These are phyloP conservation scores for Thozetella sp. DNA, from an alignment of 495 filamentous ascomycete species.

Conservation along the genomic window DNA sequence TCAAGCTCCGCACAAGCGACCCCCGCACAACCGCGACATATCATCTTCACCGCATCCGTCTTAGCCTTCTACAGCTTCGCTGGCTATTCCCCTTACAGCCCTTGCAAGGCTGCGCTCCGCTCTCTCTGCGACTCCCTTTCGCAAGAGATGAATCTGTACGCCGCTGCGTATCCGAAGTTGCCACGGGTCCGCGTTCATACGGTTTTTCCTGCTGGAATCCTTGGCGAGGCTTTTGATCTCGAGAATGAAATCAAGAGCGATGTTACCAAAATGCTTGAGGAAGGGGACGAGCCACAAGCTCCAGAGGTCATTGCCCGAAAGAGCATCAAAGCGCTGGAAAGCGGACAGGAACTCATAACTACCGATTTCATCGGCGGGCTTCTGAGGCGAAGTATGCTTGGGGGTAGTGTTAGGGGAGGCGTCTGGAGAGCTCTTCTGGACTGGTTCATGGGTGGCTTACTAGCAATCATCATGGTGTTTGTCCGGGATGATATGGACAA, in stretches of 20 bases:
- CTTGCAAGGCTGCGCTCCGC: constrained; percentile 78
- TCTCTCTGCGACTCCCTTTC: constrained; percentile 72
- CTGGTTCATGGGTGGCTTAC: constrained; percentile 50
- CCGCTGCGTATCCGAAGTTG: constrained; percentile 35
- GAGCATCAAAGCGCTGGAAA: constrained; percentile 68
- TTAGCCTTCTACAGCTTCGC: constrained; percentile 70
- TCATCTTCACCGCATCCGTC: constrained; percentile 79
- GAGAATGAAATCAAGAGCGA: constrained; percentile 75
- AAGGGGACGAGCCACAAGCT: constrained; percentile 68
- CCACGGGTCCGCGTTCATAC: constrained; percentile 67
- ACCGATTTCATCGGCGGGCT: constrained; percentile 46
- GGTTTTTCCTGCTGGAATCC: constrained; percentile 78
- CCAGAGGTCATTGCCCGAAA: constrained; percentile 67
- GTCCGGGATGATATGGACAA: constrained; percentile 56
- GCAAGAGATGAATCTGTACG: constrained; percentile 82
- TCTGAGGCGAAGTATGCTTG: constrained; percentile 67
- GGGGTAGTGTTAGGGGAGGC: constrained; percentile 60
- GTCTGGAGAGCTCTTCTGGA: constrained; percentile 51
- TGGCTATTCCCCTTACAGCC: constrained; percentile 76
- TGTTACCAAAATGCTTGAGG: constrained; percentile 74
- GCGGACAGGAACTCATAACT: constrained; percentile 45
- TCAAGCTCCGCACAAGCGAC: not conserved
- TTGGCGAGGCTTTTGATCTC: constrained; percentile 63
- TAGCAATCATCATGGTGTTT: constrained; percentile 55
- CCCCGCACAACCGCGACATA: constrained; percentile 54